Percentiles rank a stretch among this genome's conserved stretches.
These are phyloP conservation scores for Moricandia arvensis DNA, from an alignment of 345 rosid species.

Conservation along the genomic window DNA sequence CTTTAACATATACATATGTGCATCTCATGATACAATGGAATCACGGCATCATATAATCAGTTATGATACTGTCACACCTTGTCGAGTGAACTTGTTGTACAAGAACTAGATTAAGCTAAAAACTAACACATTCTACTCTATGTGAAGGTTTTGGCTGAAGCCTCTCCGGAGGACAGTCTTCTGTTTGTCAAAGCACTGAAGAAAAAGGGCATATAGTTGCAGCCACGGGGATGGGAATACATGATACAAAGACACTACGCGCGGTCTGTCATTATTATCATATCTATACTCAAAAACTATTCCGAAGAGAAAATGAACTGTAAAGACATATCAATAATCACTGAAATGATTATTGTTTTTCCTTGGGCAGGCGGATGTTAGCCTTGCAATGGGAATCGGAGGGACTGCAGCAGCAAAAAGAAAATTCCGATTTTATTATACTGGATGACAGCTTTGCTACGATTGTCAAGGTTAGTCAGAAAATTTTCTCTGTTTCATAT, in stretches of 20 bases:
- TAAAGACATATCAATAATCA: constrained; percentile 5
- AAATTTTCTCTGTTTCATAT: too few relatives aligned
- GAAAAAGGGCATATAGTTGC: constrained; percentile 74
- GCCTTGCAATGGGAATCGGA: constrained; percentile 80
- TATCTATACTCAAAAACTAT: not conserved
- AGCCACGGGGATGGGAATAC: constrained; percentile 91
- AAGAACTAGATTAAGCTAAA: not conserved
- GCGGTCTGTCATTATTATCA: constrained; percentile 43
- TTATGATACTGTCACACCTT: not conserved
- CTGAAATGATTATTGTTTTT: constrained; percentile 19
- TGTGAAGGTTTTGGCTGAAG: constrained; percentile 75
- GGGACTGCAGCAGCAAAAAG: constrained; percentile 90
- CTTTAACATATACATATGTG: not conserved
- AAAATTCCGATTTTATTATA: constrained; percentile 79
- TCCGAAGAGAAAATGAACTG: not conserved
- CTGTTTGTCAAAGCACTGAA: constrained; percentile 75
- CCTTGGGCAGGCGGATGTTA: constrained; percentile 74
- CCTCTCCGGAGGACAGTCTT: constrained; percentile 72
- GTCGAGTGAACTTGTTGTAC: not conserved
- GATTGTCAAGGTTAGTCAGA: constrained; percentile 64
- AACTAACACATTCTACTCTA: not conserved
- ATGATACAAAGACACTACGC: constrained; percentile 72
- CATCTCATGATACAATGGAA: not conserved
- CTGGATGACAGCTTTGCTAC: constrained; percentile 74
- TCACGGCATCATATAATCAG: not conserved